Evolutionary conservation across 2,329 filamentous ascomycete genomes (phyloP).

Genomic region (Fusarium miscanthi): DNA sequence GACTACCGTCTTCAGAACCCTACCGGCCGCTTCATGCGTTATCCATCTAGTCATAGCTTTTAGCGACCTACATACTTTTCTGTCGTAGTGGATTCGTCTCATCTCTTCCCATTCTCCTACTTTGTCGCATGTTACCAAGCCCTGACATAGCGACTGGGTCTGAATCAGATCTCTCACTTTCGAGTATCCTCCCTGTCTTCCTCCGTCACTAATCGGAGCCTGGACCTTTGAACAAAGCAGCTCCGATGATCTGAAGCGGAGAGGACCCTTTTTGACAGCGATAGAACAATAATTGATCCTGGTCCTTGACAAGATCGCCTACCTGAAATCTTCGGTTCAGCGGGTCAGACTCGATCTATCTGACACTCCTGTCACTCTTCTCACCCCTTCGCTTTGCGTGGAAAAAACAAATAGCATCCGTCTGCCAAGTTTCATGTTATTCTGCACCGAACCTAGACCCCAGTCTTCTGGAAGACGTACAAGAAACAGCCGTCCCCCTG

Average conservation of each 20-base stretch:
- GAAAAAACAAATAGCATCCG: constrained; percentile 32
- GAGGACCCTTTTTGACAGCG: constrained; percentile 14
- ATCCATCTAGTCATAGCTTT: constrained; percentile 43
- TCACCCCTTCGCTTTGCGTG: constrained; percentile 22
- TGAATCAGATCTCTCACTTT: constrained; percentile 29
- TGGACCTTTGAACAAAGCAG: constrained; percentile 25
- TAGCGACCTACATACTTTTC: constrained; percentile 37
- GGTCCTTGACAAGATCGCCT: constrained; percentile 35
- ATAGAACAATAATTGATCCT: constrained; percentile 27
- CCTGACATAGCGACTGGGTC: constrained; percentile 24
- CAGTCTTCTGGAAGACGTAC: constrained; percentile 34
- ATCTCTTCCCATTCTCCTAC: constrained; percentile 41
- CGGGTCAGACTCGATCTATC: constrained; percentile 38
- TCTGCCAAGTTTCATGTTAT: constrained; percentile 31
- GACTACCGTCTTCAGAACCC: constrained; percentile 46
- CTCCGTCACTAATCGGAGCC: constrained; percentile 25
- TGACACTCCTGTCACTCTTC: constrained; percentile 28
- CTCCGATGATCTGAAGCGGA: constrained; percentile 33
- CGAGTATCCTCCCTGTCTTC: constrained; percentile 11
- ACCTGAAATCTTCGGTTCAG: constrained; percentile 38
- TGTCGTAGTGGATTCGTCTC: constrained; percentile 46
- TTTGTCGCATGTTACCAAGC: constrained; percentile 33
- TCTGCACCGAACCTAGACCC: constrained; percentile 25
- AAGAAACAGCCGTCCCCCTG: constrained; percentile 36
- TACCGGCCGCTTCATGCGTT: constrained; percentile 45